Percentiles rank a stretch among this genome's conserved stretches.
These are phyloP conservation scores for Lactarius pseudohatsudake DNA, from an alignment of 768 basidiomycete species.

Conservation along the genomic window DNA sequence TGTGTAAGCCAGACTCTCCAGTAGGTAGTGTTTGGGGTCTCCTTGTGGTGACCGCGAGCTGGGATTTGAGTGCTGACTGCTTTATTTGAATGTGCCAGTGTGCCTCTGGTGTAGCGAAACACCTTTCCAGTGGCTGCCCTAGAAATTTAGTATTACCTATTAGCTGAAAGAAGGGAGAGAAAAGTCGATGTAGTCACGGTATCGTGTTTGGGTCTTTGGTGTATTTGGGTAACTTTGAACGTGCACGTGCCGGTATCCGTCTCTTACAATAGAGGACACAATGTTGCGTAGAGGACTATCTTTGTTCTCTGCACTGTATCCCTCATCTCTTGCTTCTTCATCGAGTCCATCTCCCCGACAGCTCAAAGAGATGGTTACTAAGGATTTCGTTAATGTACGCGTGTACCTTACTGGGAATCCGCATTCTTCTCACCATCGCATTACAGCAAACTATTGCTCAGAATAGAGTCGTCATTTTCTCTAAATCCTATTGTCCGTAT, in stretches of 20 bases:
- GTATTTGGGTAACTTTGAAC: too few relatives aligned
- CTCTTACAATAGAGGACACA: conserved; percentile 4
- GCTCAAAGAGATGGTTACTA: conserved; percentile 36
- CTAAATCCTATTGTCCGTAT: conserved; percentile 44
- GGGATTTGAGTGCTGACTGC: too few relatives aligned
- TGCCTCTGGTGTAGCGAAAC: too few relatives aligned
- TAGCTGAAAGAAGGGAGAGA: too few relatives aligned
- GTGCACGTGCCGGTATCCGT: conserved; percentile 2
- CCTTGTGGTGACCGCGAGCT: too few relatives aligned
- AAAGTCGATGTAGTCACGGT: too few relatives aligned
- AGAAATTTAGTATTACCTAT: too few relatives aligned
- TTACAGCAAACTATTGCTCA: conserved; percentile 37
- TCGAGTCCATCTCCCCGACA: conserved; percentile 38
- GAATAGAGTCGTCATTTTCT: conserved; percentile 43
- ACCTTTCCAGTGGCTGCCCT: too few relatives aligned
- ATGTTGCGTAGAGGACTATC: conserved; percentile 25
- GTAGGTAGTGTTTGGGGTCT: too few relatives aligned
- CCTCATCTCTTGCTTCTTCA: conserved; percentile 34
- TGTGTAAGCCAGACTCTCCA: too few relatives aligned
- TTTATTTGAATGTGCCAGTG: too few relatives aligned
- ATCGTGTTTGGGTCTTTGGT: too few relatives aligned
- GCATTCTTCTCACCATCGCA: neutral
- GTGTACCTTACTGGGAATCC: neutral
- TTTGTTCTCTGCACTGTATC: conserved; percentile 28
- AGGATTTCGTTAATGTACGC: conserved; percentile 44